These are phyloP conservation scores for thale cress (Arabidopsis thaliana) DNA, from an alignment of 345 rosid species.

Conservation along the genomic window TAIR10.1 NC_003075.7:17178501-17179000, in stretches of 20 bases:
- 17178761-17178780: slow-evolving; percentile 97
- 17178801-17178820: slow-evolving; percentile 98
- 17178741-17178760: slow-evolving; percentile 32
- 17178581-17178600: slow-evolving; percentile 80
- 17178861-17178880: slow-evolving; percentile 88
- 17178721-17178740: neutral
- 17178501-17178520: slow-evolving; percentile 93
- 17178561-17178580: slow-evolving; percentile 71
- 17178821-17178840: slow-evolving; percentile 94
- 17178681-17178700: slow-evolving; percentile 19
- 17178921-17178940: slow-evolving; percentile 64
- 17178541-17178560: slow-evolving; percentile 81
- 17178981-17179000: slow-evolving; percentile 17
- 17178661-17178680: slow-evolving; percentile 80
- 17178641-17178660: slow-evolving; percentile 93
- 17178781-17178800: slow-evolving; percentile 98
- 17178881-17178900: slow-evolving; percentile 92
- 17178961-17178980: slow-evolving; percentile 20
- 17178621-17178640: slow-evolving; percentile 60
- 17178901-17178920: slow-evolving; percentile 82
- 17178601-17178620: slow-evolving; percentile 84
- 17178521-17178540: slow-evolving; percentile 88
- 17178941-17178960: slow-evolving; percentile 25
- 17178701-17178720: neutral
- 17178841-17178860: slow-evolving; percentile 84